phyloP scores from a whole-genome alignment of 495 filamentous ascomycete species.

The Tuber melanosporum region DNA sequence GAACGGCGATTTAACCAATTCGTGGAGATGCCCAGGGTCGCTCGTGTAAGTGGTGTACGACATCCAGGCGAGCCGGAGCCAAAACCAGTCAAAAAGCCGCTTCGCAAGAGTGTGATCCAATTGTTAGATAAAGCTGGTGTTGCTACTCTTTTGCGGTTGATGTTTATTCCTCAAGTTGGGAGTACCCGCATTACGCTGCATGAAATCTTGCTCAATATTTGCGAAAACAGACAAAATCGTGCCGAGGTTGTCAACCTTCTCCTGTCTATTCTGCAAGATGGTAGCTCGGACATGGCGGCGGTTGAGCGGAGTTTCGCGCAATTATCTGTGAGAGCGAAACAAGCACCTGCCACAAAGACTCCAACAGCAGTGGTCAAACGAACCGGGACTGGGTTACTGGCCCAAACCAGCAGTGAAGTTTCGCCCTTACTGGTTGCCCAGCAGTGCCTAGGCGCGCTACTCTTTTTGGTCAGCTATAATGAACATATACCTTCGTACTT shows the following conservation, averaged over 20 bases:
- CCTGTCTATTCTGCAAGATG: conserved; percentile 92
- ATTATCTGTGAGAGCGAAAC: conserved; percentile 82
- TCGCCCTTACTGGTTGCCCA: conserved; percentile 93
- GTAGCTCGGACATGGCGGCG: conserved; percentile 81
- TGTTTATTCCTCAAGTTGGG: conserved; percentile 90
- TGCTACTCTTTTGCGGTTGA: conserved; percentile 84
- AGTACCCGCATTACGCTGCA: conserved; percentile 73
- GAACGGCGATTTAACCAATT: conserved; percentile 57
- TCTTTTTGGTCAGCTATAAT: conserved; percentile 73
- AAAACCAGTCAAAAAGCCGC: conserved; percentile 55
- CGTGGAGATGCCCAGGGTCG: conserved; percentile 49
- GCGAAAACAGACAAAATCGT: conserved; percentile 87
- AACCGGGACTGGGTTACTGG: conserved; percentile 53
- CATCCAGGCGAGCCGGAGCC: conserved; percentile 44
- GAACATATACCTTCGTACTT: conserved; percentile 84
- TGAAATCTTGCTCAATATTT: conserved; percentile 78
- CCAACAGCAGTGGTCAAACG: conserved; percentile 67
- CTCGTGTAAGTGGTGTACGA: conserved; percentile 48
- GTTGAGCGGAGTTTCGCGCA: conserved; percentile 94
- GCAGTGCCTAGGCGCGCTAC: conserved; percentile 78
- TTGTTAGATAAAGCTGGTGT: conserved; percentile 95
- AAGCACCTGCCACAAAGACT: conserved; percentile 67
- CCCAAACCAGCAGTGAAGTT: conserved; percentile 59
- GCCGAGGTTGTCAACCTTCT: conserved; percentile 90
- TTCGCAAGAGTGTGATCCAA: conserved; percentile 75